Conservation (phyloP, 805 yeast genomes). For the Blastobotrys muscicola region DNA sequence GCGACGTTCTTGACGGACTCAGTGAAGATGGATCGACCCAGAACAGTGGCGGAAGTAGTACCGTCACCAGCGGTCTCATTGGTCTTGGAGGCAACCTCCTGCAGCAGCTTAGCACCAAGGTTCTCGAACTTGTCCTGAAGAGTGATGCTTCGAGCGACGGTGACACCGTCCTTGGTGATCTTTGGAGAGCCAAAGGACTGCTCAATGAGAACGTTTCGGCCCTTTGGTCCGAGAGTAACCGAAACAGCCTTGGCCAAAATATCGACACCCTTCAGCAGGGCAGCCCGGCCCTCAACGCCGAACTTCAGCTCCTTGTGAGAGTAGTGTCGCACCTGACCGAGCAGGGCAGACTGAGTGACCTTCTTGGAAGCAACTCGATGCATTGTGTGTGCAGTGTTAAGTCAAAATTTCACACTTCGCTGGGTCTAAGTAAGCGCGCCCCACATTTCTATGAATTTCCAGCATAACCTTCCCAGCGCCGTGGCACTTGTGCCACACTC, state of each 20-base stretch:
- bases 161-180: constrained; percentile 98
- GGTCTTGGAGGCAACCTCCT: constrained; percentile 95
- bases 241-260: constrained; percentile 93
- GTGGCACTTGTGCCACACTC: too few species aligned
- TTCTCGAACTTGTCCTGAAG: constrained; percentile 88
- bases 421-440: not conserved
- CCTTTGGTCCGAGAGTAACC: constrained; percentile 95
- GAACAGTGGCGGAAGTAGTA: constrained; percentile 93
- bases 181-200: constrained; percentile 96
- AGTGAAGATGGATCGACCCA: constrained; percentile 91
- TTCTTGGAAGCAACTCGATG: constrained; percentile 2
- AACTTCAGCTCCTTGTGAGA: constrained; percentile 88
- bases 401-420: not conserved
- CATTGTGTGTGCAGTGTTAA: not conserved
- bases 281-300: constrained; percentile 96
- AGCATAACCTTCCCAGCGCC: too few species aligned
- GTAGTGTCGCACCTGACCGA: constrained; percentile 25
- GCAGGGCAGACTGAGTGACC: not conserved
- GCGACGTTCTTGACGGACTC: constrained; percentile 96
- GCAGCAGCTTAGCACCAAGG: constrained; percentile 89
- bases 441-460: too few species aligned
- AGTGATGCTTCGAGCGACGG: constrained; percentile 81
- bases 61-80: constrained; percentile 98
- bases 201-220: constrained; percentile 93
- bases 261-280: constrained; percentile 87